These are phyloP conservation scores for Coniella vitis DNA, from an alignment of 2,329 filamentous ascomycete genomes.

Conservation along the genomic window DNA sequence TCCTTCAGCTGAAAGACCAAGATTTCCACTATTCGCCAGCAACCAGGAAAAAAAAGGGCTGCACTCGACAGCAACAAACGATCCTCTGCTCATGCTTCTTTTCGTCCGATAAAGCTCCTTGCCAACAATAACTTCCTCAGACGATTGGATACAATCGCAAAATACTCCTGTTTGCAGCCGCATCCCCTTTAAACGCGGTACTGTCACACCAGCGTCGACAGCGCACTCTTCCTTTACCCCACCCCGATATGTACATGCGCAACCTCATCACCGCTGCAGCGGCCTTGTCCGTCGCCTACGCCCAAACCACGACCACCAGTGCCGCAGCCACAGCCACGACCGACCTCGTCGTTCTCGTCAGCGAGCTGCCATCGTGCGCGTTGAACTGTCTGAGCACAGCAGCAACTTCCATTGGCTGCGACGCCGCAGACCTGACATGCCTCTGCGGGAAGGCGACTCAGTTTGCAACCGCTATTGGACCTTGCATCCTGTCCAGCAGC, in stretches of 20 bases:
- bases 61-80: too few relatives aligned
- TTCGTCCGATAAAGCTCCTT: too few relatives aligned
- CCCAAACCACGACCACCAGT: constrained; percentile 9
- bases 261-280: constrained; percentile 3
- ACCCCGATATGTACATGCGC: constrained; percentile 8
- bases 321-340: constrained; percentile 6
- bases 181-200: too few relatives aligned
- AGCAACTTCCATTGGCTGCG: constrained; percentile 18
- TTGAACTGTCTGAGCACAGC: constrained; percentile 19
- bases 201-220: too few relatives aligned
- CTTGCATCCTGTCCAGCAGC: constrained; percentile 16
- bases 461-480: constrained; percentile 15
- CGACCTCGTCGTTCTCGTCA: constrained; percentile 18
- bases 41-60: too few relatives aligned
- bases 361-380: constrained; percentile 21
- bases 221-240: too few relatives aligned
- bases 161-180: too few relatives aligned
- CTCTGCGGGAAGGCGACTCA: constrained; percentile 17
- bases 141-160: too few relatives aligned
- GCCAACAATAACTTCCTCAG: too few relatives aligned
- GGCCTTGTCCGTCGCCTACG: constrained; percentile 2
- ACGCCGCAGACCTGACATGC: constrained; percentile 20
- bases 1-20: too few relatives aligned
- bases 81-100: too few relatives aligned
- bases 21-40: too few relatives aligned